Conservation (phyloP, 2,329 filamentous ascomycete species). For the Falciphora oryzae region DNA sequence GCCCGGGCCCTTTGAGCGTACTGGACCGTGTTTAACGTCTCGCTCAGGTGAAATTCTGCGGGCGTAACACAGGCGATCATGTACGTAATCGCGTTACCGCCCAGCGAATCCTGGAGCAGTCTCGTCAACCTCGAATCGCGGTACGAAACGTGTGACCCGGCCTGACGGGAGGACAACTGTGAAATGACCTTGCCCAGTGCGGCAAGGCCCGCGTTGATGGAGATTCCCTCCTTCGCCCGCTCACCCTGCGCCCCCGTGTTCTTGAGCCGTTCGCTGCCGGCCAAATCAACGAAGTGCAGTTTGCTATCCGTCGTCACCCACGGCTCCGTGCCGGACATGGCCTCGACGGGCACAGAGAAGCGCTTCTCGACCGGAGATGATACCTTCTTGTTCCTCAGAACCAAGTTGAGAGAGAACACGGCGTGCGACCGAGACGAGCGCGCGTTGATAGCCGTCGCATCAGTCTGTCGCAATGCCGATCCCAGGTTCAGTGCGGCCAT, state of each 20-base stretch:
- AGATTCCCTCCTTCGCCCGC: conserved; percentile 91
- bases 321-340: conserved; percentile 62
- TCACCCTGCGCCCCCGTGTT: conserved; percentile 96
- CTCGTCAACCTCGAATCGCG: conserved; percentile 96
- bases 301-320: conserved; percentile 94
- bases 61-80: conserved; percentile 99
- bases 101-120: conserved; percentile 90
- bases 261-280: conserved; percentile 92
- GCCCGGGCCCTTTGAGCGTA: conserved; percentile 94
- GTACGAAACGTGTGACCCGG: conserved; percentile 90
- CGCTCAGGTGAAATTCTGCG: conserved; percentile 93
- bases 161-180: conserved; percentile 83
- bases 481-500: conserved; percentile 86
- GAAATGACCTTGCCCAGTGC: conserved; percentile 97
- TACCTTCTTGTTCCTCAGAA: conserved; percentile 67
- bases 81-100: conserved; percentile 96
- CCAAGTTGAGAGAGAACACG: conserved; percentile 89
- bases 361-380: conserved; percentile 68
- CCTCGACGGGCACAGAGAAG: conserved; percentile 78
- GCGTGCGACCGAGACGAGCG: conserved; percentile 97
- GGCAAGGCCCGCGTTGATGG: conserved; percentile 93
- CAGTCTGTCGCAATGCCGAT: conserved; percentile 90
- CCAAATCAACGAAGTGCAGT: conserved; percentile 95
- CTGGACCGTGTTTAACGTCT: conserved; percentile 94
- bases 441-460: conserved; percentile 94